Evolutionary conservation across 2,329 filamentous ascomycete genomes (phyloP), one percentile per base, ranked within the genome.

Genomic region (Rhinocladiella similis): DNA sequence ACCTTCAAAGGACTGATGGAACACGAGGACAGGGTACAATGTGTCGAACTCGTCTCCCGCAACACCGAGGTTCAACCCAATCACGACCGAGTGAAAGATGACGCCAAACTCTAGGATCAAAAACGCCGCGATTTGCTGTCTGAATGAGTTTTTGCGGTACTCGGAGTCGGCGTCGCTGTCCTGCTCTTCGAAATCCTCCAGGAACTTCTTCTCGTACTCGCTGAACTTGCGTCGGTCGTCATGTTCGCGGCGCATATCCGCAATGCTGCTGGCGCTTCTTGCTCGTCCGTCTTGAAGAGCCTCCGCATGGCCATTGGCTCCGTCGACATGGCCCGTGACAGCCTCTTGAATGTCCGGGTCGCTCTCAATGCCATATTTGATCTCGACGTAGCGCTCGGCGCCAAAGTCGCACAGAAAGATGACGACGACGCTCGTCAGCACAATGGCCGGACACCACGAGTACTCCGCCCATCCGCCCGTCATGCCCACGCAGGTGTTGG

Each of bases 1-100:
- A 49, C 83, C 83, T 63, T 86, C 83, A 56, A 86, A 86, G 10
- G 80, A 78, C 65, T 86, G 83, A 63, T 86, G 83, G 71, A 86
- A 86, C 53, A 84, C 78, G 1, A 87, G 74, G 38, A 85, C 83
- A 2, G 80, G 78, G 66, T 84, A 84, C 1, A 86, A 73, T 0
- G 81, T 80, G 29, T 72, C 68, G 70, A 86, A 86, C 46, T 85
- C 83, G 0, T 77, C 69, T 20, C 81, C 79, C 0, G 79, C 76
- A n/a, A 84, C 82, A 7, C 81, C 84, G 9, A 86, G 73, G 51
- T 83, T 86, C 51, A 86, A 75, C 1, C 83, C 83, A 58, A 86
- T 85, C 67, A 86, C 83, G 47, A 86, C 78, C 3, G 80, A 83
- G 71, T 86, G 83, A 71, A 86, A 85, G 53, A 86, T 79, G 59